Conservation (phyloP, 2,329 filamentous ascomycete species). For the Rhynchosporium agropyri region DNA sequence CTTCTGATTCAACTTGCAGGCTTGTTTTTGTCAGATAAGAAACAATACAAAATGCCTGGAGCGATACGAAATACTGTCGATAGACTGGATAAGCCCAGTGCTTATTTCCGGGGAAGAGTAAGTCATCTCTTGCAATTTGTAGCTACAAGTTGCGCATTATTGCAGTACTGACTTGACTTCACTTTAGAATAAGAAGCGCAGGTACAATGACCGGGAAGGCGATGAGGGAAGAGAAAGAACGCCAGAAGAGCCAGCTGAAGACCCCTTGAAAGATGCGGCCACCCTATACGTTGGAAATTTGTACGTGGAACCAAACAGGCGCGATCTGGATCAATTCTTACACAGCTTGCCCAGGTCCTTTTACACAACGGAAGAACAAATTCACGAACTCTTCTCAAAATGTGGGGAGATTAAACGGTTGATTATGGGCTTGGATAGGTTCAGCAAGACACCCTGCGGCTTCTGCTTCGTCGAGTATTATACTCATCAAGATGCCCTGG, state of each 20-base stretch:
- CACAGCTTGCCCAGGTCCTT: slow-evolving; percentile 66
- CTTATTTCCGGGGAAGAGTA: slow-evolving; percentile 87
- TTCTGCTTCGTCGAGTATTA: slow-evolving; percentile 99
- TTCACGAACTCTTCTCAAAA: slow-evolving; percentile 94
- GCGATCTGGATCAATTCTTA: slow-evolving; percentile 16
- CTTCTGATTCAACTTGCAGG: slow-evolving; percentile 13
- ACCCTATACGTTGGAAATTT: slow-evolving; percentile 98
- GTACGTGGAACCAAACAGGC: slow-evolving; percentile 52
- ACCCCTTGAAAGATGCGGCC: slow-evolving; percentile 82
- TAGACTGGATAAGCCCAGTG: slow-evolving; percentile 88
- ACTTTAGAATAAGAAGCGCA: slow-evolving; percentile 55
- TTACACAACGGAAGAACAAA: slow-evolving; percentile 98
- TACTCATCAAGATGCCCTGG: slow-evolving; percentile 92
- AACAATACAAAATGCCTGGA: slow-evolving; percentile 40
- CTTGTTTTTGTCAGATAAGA: slow-evolving; percentile 16
- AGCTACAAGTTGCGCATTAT: slow-evolving; percentile 10
- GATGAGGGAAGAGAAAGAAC: slow-evolving; percentile 51
- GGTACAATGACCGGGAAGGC: slow-evolving; percentile 59
- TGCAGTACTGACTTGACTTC: slow-evolving; percentile 32
- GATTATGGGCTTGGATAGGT: slow-evolving; percentile 95
- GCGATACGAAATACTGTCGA: slow-evolving; percentile 73
- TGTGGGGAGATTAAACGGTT: slow-evolving; percentile 98
- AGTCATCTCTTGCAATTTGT: slow-evolving; percentile 36
- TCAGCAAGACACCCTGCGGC: slow-evolving; percentile 95
- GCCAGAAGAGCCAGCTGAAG: slow-evolving; percentile 62